Conservation (phyloP, 2,329 filamentous ascomycete genomes). For the Bertia moriformis region DNA sequence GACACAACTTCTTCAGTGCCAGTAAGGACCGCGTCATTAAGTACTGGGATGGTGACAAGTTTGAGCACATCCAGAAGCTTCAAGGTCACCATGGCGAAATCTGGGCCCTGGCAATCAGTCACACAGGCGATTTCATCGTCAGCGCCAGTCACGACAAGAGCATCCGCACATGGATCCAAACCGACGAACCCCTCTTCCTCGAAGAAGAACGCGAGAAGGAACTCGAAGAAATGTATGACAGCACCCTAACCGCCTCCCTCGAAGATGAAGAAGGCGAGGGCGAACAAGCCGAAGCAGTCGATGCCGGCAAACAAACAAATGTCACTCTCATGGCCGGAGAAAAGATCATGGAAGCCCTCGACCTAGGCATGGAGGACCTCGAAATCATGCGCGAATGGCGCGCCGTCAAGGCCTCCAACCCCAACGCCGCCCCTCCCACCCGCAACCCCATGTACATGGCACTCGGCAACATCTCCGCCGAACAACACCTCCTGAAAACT, state of each 20-base stretch:
- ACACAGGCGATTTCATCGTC: conserved; percentile 70
- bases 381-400: conserved; percentile 64
- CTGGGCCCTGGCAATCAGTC: conserved; percentile 79
- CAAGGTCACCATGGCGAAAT: conserved; percentile 92
- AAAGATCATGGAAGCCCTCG: conserved; percentile 81
- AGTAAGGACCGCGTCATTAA: conserved; percentile 86
- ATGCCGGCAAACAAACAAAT: conserved; percentile 81
- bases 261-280: conserved; percentile 51
- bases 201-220: conserved; percentile 97
- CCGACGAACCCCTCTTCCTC: conserved; percentile 93
- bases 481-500: conserved; percentile 71
- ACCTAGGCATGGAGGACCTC: conserved; percentile 74
- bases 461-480: conserved; percentile 75
- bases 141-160: conserved; percentile 95
- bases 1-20: conserved; percentile 89
- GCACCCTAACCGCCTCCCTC: conserved; percentile 72
- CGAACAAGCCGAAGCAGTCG: conserved; percentile 51
- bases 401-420: conserved; percentile 50
- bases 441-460: conserved; percentile 79
- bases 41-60: conserved; percentile 98
- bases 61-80: conserved; percentile 90
- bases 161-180: conserved; percentile 90
- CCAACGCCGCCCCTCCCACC: conserved; percentile 62
- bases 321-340: conserved; percentile 93
- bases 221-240: conserved; percentile 90